Percentiles rank a stretch among this genome's conserved stretches.
Evolutionary conservation across 1,284 basidiomycete genomes (phyloP).

Genomic region (Boletellus deceptivus): DNA sequence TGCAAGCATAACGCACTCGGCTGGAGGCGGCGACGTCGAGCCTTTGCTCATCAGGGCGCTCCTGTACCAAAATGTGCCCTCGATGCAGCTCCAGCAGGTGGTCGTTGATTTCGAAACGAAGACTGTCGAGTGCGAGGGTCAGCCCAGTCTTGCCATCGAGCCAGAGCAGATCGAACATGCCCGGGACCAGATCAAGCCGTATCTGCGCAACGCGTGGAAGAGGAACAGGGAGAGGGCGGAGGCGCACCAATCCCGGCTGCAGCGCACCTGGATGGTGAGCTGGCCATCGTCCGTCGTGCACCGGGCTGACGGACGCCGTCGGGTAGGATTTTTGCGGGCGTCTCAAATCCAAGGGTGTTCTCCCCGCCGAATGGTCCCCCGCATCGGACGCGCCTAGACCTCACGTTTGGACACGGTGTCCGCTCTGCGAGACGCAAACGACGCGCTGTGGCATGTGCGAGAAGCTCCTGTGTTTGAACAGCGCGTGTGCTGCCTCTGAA

Average conservation of each 20-base stretch:
- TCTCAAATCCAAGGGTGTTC: slow-evolving; percentile 7
- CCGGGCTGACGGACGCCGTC: background rate
- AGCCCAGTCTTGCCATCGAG: slow-evolving; percentile 16
- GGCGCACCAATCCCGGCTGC: slow-evolving; percentile 4
- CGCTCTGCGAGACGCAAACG: slow-evolving; percentile 12
- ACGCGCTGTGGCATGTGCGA: slow-evolving; percentile 13
- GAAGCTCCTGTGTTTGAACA: slow-evolving; percentile 18
- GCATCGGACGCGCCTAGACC: background rate
- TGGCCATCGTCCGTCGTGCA: background rate
- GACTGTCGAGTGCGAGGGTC: slow-evolving; percentile 15
- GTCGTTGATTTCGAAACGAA: slow-evolving; percentile 21
- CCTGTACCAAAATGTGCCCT: slow-evolving; percentile 12
- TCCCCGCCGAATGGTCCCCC: background rate
- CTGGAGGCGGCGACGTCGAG: slow-evolving; percentile 7
- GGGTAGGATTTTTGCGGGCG: slow-evolving; percentile 19
- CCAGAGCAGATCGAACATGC: slow-evolving; percentile 23
- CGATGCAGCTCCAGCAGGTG: slow-evolving; percentile 11
- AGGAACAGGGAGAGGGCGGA: slow-evolving; percentile 8
- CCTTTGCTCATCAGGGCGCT: slow-evolving; percentile 16
- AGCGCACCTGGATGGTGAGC: slow-evolving; percentile 17
- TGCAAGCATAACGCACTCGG: slow-evolving; percentile 19
- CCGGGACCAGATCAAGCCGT: slow-evolving; percentile 16
- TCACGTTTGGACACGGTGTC: slow-evolving; percentile 8
- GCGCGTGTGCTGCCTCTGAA: slow-evolving; percentile 16
- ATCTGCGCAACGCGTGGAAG: slow-evolving; percentile 14